Conservation (phyloP, 2,329 filamentous ascomycete species). For the Aureobasidium sp. region DNA sequence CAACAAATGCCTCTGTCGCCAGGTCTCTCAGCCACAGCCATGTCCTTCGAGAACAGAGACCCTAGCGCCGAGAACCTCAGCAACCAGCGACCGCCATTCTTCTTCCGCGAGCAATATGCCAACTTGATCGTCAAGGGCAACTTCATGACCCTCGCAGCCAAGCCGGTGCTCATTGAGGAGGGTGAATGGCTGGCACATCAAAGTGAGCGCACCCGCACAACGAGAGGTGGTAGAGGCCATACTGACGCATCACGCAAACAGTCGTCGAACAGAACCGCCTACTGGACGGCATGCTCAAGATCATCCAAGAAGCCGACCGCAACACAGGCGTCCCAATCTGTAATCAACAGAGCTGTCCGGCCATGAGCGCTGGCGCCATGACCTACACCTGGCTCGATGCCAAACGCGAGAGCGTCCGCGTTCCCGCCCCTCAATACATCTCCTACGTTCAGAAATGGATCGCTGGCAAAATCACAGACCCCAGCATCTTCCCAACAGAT, state of each 20-base stretch:
- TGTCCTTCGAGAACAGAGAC: constrained; percentile 58
- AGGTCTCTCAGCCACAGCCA: constrained; percentile 50
- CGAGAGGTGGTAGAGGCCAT: not conserved
- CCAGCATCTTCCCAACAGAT: constrained; percentile 83
- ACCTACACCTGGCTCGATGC: constrained; percentile 96
- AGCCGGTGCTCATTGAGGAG: constrained; percentile 86
- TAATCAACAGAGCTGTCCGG: constrained; percentile 75
- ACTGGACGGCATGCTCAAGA: constrained; percentile 80
- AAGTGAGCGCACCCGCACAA: constrained; percentile 47
- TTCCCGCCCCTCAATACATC: constrained; percentile 89
- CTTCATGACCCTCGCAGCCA: constrained; percentile 90
- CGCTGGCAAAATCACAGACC: constrained; percentile 88
- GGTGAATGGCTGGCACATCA: constrained; percentile 96
- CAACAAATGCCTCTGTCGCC: constrained; percentile 23
- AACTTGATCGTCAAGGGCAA: constrained; percentile 93
- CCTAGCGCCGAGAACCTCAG: constrained; percentile 29
- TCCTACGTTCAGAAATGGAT: constrained; percentile 97
- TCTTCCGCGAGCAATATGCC: constrained; percentile 68
- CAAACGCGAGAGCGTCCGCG: constrained; percentile 78
- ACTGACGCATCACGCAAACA: constrained; percentile 31
- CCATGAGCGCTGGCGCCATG: constrained; percentile 94
- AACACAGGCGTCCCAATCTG: constrained; percentile 69
- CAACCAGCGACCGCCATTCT: constrained; percentile 63
- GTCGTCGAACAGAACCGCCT: constrained; percentile 90
- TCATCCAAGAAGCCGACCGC: constrained; percentile 79